phyloP scores from a whole-genome alignment of 2,329 filamentous ascomycete genomes.

The Fusarium nurragi region DNA sequence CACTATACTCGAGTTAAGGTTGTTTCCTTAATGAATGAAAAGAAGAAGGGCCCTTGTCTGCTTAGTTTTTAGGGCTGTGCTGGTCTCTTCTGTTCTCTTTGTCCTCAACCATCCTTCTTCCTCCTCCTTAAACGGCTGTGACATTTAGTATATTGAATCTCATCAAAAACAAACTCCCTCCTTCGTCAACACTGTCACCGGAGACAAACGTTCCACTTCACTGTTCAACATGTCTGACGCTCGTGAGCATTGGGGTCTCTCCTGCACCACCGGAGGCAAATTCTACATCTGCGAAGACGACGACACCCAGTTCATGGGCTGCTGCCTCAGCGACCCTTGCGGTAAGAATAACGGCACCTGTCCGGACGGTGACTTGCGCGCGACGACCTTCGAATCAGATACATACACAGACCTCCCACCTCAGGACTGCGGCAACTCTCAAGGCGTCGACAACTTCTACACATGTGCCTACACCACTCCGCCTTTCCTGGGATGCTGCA shows the following conservation, averaged over 20 bases:
- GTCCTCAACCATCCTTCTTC: neutral
- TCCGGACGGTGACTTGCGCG: slow-evolving; percentile 43
- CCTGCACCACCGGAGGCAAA: slow-evolving; percentile 47
- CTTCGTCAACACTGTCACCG: neutral
- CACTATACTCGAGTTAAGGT: neutral
- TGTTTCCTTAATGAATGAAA: slow-evolving; percentile 11
- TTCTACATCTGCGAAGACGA: slow-evolving; percentile 53
- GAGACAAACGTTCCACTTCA: neutral
- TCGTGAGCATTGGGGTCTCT: slow-evolving; percentile 40
- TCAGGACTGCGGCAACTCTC: slow-evolving; percentile 47
- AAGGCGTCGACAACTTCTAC: slow-evolving; percentile 46
- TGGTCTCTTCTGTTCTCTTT: slow-evolving; percentile 1
- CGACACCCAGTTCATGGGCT: slow-evolving; percentile 51
- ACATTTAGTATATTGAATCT: neutral
- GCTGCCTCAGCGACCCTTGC: slow-evolving; percentile 53
- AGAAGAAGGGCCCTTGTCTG: slow-evolving; percentile 19
- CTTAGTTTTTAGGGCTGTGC: neutral
- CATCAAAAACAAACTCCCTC: neutral
- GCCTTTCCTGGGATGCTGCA: slow-evolving; percentile 55
- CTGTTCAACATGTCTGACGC: slow-evolving; percentile 27
- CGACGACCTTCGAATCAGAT: slow-evolving; percentile 46
- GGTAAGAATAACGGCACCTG: slow-evolving; percentile 46
- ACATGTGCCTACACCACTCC: slow-evolving; percentile 47
- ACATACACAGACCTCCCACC: slow-evolving; percentile 46
- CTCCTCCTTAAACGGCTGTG: neutral